phyloP scores from a whole-genome alignment of 2,329 filamentous ascomycete species.

The Davidsoniella eucalypti region DNA sequence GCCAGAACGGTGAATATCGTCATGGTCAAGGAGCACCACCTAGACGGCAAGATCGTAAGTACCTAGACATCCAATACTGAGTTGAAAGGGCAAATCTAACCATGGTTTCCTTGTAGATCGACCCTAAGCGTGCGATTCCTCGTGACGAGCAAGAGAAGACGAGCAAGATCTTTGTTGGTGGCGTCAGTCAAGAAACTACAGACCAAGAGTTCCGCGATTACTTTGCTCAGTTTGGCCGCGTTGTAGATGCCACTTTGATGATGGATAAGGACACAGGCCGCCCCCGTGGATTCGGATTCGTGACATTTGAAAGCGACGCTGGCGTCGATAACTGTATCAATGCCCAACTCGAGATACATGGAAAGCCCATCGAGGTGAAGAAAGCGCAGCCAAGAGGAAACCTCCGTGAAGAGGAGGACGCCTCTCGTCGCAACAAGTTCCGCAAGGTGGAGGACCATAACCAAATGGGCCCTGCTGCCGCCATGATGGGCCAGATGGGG shows the following conservation, averaged over 20 bases:
- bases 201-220: conserved; percentile 94
- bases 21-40: conserved; percentile 98
- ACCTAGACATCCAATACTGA: neutral
- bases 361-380: conserved; percentile 96
- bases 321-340: conserved; percentile 85
- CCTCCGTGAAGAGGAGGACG: conserved; percentile 75
- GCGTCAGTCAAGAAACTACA: conserved; percentile 91
- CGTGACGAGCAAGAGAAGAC: conserved; percentile 97
- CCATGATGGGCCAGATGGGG: conserved; percentile 28
- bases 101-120: conserved; percentile 47
- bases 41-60: conserved; percentile 95
- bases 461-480: conserved; percentile 16
- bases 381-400: conserved; percentile 93
- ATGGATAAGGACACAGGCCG: conserved; percentile 99
- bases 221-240: conserved; percentile 89
- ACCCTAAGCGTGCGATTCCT: conserved; percentile 92
- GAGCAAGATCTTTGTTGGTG: conserved; percentile 96
- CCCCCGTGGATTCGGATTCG: conserved; percentile 90
- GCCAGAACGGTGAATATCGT: conserved; percentile 96
- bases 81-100: neutral
- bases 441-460: conserved; percentile 35
- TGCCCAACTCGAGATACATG: conserved; percentile 74
- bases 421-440: conserved; percentile 44
- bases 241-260: conserved; percentile 96
- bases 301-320: conserved; percentile 91